Base-by-base conservation (phyloP, 164 flowering plant species). In the Piper longum region DNA sequence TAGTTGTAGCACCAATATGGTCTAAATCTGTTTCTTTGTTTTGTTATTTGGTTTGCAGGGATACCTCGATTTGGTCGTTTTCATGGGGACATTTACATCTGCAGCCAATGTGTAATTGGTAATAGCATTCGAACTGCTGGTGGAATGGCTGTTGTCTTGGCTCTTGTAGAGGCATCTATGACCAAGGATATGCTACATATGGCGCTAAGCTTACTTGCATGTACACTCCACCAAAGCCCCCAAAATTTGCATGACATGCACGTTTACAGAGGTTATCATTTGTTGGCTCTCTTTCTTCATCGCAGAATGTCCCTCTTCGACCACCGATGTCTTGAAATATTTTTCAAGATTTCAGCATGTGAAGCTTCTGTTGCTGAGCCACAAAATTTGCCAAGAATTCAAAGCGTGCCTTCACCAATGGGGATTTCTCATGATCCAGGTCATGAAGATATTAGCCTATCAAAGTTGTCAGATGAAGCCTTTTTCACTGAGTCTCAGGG, bases 31-130 rank as follows among this genome's bases (percentile, higher is more conserved):
- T 14, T 9, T 48, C 14, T 48, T 0, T 14, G 14, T 48, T 48
- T 48, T 4, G 52, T 14, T 48, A 48, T 64, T 55, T 43, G 17
- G 41, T 69, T n/a, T 64, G 57, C 82, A 95, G 99, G 99, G 65
- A 95, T 95, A 67, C 99, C 99, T 41, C 99, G 99, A 51, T 91
- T 82, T 84, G 99, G 99, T 55, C 96, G 98, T 68, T 96, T 91
- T 65, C 79, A 79, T 66, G 99, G 99, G 48, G 96, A 95, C 74
- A 71, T 83, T 44, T 89, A 82, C 71, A 67, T 89, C 48, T 95
- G 99, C 66, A 82, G 83, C 75, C 91, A 85, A 62, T 79, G 84
- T 73, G 88, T 85, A 43, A 84, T 95, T 82, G 96, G 96, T 68
- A 95, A 95, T 67, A 78, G 82, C 67, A 83, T 95, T 60, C 86